A percentile compares a stretch with the other conserved stretches of the same genome.
phyloP scores from a whole-genome alignment of 108 stramenopile genomes.

The Bacterosira constricta region DNA sequence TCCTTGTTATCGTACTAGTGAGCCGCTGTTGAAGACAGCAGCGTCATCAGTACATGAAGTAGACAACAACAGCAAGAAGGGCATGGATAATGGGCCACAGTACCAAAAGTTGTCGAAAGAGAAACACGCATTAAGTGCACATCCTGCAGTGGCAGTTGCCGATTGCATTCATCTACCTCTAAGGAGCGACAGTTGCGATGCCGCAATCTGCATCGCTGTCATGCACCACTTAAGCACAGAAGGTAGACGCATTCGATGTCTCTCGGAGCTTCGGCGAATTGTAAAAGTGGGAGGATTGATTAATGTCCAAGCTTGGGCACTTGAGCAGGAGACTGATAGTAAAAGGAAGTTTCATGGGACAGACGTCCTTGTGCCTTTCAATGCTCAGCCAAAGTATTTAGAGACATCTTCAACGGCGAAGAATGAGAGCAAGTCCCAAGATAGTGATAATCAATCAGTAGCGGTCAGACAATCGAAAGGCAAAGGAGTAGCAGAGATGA shows the following conservation, averaged over 20 bases:
- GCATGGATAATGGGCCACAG: slow-evolving; percentile 58
- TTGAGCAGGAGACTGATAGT: slow-evolving; percentile 89
- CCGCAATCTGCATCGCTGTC: slow-evolving; percentile 98
- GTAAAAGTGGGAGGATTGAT: slow-evolving; percentile 84
- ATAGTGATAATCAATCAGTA: background rate
- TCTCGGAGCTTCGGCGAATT: slow-evolving; percentile 86
- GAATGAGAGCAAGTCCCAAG: slow-evolving; percentile 1
- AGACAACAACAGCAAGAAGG: background rate
- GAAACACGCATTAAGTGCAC: slow-evolving; percentile 54
- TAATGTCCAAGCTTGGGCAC: slow-evolving; percentile 97
- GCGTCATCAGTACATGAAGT: slow-evolving; percentile 6
- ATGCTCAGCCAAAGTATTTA: slow-evolving; percentile 87
- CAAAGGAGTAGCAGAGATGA: slow-evolving; percentile 78
- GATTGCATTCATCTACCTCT: slow-evolving; percentile 92
- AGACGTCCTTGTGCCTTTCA: slow-evolving; percentile 98
- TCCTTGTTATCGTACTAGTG: too few species aligned
- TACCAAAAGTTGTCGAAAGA: slow-evolving; percentile 54
- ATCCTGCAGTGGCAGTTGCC: slow-evolving; percentile 85
- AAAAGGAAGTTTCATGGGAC: slow-evolving; percentile 83
- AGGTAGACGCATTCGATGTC: slow-evolving; percentile 80
- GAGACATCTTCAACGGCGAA: slow-evolving; percentile 26
- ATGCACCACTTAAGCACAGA: slow-evolving; percentile 96
- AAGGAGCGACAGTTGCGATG: slow-evolving; percentile 84
- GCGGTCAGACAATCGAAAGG: slow-evolving; percentile 12
- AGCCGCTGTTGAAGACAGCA: slow-evolving; percentile 37